Evolutionary conservation across 495 filamentous ascomycete species (phyloP).

Genomic region (Pyrenula massariospora): DNA sequence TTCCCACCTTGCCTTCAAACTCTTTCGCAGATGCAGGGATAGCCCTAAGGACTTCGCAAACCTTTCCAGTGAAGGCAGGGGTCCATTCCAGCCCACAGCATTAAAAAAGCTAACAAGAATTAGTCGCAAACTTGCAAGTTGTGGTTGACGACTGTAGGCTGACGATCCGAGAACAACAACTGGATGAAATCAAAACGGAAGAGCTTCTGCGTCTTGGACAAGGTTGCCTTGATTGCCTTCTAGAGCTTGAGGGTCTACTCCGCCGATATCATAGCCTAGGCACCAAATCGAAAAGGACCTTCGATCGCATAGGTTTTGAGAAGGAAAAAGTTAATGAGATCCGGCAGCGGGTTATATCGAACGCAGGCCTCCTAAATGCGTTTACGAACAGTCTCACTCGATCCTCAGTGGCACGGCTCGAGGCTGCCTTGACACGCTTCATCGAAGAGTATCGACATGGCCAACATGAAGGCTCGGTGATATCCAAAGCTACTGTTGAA

Average conservation of each 20-base stretch:
- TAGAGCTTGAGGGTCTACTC: not conserved
- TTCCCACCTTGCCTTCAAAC: not conserved
- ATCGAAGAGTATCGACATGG: not conserved
- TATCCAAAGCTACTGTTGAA: not conserved
- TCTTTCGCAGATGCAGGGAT: not conserved
- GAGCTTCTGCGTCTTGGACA: not conserved
- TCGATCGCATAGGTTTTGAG: not conserved
- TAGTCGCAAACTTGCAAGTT: not conserved
- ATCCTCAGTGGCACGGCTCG: not conserved
- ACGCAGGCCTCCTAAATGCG: not conserved
- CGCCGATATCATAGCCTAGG: not conserved
- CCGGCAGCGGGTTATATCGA: not conserved
- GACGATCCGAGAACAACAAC: not conserved
- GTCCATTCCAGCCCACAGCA: not conserved
- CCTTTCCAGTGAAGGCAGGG: not conserved
- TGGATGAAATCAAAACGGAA: not conserved
- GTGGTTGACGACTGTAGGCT: not conserved
- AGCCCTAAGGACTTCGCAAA: not conserved
- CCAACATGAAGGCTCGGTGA: not conserved
- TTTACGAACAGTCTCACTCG: not conserved
- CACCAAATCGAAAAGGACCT: not conserved
- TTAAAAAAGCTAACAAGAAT: not conserved
- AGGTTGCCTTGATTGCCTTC: not conserved
- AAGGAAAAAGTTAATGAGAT: not conserved
- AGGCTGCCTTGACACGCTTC: not conserved